These are phyloP conservation scores for Penicilliopsis zonata DNA, from an alignment of 495 filamentous ascomycete species.

Conservation along the genomic window DNA sequence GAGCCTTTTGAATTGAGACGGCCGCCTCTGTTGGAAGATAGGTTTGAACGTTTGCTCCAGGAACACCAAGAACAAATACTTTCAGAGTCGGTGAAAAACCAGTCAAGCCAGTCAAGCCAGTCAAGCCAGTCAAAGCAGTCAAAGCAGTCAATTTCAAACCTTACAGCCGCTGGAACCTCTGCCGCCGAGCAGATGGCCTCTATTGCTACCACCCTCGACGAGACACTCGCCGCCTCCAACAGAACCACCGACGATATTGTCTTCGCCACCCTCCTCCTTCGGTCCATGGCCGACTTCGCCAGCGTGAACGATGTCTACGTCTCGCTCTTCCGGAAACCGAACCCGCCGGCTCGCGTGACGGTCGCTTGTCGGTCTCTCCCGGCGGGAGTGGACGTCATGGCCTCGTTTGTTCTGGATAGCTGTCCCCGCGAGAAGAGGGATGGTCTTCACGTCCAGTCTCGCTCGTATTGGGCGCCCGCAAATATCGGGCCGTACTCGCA, in stretches of 20 bases:
- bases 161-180: slow-evolving; percentile 26
- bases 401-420: slow-evolving; percentile 37
- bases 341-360: slow-evolving; percentile 76
- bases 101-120: background rate
- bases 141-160: slow-evolving; percentile 31
- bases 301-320: slow-evolving; percentile 64
- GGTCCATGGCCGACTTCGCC: slow-evolving; percentile 67
- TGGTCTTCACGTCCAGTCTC: slow-evolving; percentile 81
- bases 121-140: slow-evolving; percentile 9
- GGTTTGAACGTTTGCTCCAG: slow-evolving; percentile 20
- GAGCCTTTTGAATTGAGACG: slow-evolving; percentile 22
- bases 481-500: slow-evolving; percentile 98
- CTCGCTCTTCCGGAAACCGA: slow-evolving; percentile 53
- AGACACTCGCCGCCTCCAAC: slow-evolving; percentile 14
- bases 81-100: background rate
- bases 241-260: slow-evolving; percentile 45
- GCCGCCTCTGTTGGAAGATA: slow-evolving; percentile 33
- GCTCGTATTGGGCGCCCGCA: slow-evolving; percentile 94
- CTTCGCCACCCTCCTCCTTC: slow-evolving; percentile 64
- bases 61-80: too few species aligned
- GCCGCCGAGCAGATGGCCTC: slow-evolving; percentile 32
- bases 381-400: slow-evolving; percentile 42
- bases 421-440: slow-evolving; percentile 22
- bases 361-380: slow-evolving; percentile 58
- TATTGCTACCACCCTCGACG: slow-evolving; percentile 24